Evolutionary conservation across 2,329 filamentous ascomycete species (phyloP), one percentile per base, ranked within the genome.

Genomic region (Clathrospora elynae): DNA sequence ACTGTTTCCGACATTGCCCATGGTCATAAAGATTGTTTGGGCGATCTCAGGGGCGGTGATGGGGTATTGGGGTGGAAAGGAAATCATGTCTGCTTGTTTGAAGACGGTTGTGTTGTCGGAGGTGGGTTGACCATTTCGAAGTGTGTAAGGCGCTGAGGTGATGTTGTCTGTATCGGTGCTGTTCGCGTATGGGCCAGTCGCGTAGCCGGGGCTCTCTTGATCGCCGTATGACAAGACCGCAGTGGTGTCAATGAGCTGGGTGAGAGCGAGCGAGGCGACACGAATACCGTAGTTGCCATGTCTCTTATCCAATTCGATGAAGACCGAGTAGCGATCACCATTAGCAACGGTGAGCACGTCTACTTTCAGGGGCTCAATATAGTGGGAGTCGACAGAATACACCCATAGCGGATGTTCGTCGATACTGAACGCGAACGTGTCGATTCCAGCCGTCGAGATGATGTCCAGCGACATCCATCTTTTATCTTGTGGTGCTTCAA

Each of bases 231-330:
- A 68, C 25, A 86, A 63, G 6, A 74, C 68, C 1, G 78, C 81
- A 12, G 75, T 72, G 1, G 77, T 81, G 10, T 73, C 72, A 19
- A 85, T 71, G 39, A 84, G 73, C 57, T 86, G 83, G 8, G 77
- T 74, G 2, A 73, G 62, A 19, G 70, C 71, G 10, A 70, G 66
- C 11, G 78, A 75, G 17, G 77, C 75, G 26, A 79, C 70, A 2
- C 83, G 80, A 20, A 84, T 76, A 5, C 75, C 75, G 60, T 80
- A 85, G 43, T 77, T 67, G 1, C 77, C 77, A 1, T 72, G 53
- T 1, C 56, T 58, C 26, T 74, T 71, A 28, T 75, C 63, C 4
- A 81, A 66, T 44, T 74, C 63, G 48, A 80, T 54, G 33, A 82
- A 57, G 1, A 82, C 68, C 0, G 78, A 80, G 55, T 76, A 81